phyloP scores from a whole-genome alignment of 768 basidiomycete genomes.

The Tubosaeta brunneosetosa region DNA sequence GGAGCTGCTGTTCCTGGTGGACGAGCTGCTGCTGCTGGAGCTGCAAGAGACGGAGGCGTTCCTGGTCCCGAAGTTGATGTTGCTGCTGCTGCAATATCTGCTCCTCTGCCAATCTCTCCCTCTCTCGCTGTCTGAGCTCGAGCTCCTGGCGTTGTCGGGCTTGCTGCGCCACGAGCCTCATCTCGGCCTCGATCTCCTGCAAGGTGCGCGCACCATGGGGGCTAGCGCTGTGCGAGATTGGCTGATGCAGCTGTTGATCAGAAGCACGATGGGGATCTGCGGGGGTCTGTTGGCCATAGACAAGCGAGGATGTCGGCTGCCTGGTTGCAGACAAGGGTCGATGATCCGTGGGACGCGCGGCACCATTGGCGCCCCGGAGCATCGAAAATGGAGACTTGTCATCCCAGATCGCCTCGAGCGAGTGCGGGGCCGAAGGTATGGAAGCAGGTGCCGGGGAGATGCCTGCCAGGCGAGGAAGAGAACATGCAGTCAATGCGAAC shows the following conservation, averaged over 20 bases:
- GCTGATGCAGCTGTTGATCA: constrained; percentile 38
- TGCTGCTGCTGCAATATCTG: constrained; percentile 35
- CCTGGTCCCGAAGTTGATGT: constrained; percentile 40
- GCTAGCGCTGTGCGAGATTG: constrained; percentile 29
- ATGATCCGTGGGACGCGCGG: constrained; percentile 37
- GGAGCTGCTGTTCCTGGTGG: constrained; percentile 33
- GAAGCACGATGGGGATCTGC: constrained; percentile 30
- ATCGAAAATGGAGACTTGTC: constrained; percentile 74
- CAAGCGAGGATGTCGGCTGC: constrained; percentile 24
- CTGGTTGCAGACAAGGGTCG: constrained; percentile 23
- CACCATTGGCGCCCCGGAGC: constrained; percentile 52
- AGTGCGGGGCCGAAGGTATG: constrained; percentile 29
- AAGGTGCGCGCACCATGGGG: constrained; percentile 54
- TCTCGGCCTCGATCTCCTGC: constrained; percentile 82
- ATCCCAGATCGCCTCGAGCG: constrained; percentile 76
- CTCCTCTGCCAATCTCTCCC: constrained; percentile 34
- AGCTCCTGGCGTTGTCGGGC: constrained; percentile 35
- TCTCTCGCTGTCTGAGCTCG: constrained; percentile 46
- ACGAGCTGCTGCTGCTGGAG: constrained; percentile 41
- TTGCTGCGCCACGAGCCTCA: constrained; percentile 59
- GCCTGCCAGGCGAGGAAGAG: constrained; percentile 14
- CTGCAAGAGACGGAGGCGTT: constrained; percentile 38
- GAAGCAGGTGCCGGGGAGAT: constrained; percentile 35
- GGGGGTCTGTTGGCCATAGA: constrained; percentile 26
- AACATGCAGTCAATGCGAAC: constrained; percentile 4